Conservation (phyloP, 176 grass and related monocot genomes). For the Secale cereale region DNA sequence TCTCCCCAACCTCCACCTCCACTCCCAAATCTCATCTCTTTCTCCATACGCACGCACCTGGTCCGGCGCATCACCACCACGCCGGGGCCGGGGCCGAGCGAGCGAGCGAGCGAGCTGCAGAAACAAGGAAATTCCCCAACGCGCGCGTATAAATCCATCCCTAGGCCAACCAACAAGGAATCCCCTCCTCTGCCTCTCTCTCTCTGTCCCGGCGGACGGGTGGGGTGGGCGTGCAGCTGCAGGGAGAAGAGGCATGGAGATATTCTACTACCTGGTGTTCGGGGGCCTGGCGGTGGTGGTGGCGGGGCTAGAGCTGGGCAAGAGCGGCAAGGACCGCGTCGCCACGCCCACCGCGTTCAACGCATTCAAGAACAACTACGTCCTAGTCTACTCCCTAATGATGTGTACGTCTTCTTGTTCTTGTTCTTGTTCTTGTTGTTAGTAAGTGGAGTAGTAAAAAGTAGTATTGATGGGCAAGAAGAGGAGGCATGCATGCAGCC, state of each 20-base stretch:
- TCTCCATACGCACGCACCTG: too few species aligned
- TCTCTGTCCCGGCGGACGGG: not conserved
- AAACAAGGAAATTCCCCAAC: too few species aligned
- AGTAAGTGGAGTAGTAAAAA: too few species aligned
- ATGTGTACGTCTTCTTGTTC: slow-evolving; percentile 53
- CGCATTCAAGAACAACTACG: slow-evolving; percentile 98
- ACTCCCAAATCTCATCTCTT: too few species aligned
- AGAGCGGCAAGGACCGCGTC: slow-evolving; percentile 78
- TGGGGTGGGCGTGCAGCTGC: too few species aligned
- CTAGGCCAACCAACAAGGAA: too few species aligned
- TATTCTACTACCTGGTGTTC: slow-evolving; percentile 88
- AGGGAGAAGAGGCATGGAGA: slow-evolving; percentile 45
- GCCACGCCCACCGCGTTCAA: slow-evolving; percentile 76
- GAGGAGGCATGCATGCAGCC: slow-evolving; percentile 26
- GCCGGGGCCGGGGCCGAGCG: too few species aligned
- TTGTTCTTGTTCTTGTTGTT: too few species aligned
- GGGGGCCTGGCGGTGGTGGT: slow-evolving; percentile 61
- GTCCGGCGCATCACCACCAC: too few species aligned
- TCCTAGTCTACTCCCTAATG: slow-evolving; percentile 98
- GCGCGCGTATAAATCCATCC: slow-evolving; percentile 36
- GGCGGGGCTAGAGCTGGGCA: slow-evolving; percentile 76
- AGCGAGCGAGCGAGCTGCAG: too few species aligned
- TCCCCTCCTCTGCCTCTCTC: not conserved
- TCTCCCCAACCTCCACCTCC: too few species aligned
- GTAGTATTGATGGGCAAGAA: too few species aligned